Base-by-base conservation (phyloP, 2,329 filamentous ascomycete genomes). In the Phaeosphaeria sp. region DNA sequence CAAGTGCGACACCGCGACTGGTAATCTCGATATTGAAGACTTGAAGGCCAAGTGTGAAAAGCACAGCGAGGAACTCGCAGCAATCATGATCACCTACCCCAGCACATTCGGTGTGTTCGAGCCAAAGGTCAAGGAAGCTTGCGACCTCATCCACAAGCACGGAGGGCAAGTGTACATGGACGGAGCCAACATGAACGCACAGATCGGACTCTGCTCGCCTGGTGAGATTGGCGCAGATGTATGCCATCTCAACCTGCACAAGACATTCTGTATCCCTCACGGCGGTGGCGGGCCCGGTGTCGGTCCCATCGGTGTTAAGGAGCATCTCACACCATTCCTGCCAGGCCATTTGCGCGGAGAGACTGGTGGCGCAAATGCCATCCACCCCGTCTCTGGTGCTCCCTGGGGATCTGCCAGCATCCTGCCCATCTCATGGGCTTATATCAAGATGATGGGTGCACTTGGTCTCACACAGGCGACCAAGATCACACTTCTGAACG, bases 141-240 rank as follows among this genome's bases (percentile, higher is more conserved):
- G 93, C 78, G 82, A 92, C 54, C 82, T 96, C 27, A 92, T 98
- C 18, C 94, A 98, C 80, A 79, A 90, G 63, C 83, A 96, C 73
- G 94, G 94, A 51, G 94, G 94, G 9, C 92, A 96, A 74, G 94
- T 98, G 17, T 98, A 97, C 83, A 97, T 98, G 94, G 94, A 98
- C 75, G 94, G 94, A 48, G 94, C 94, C 65, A 98, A 98, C 82
- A 95, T 97, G 92, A 98, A 97, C 74, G 94, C 94, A 18, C 94
- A 98, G 79, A 97, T 98, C 63, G 94, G 94, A 13, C 86, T 98
- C 11, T 97, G 92, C 82, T 96, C 92, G 0, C 94, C 94, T 1
- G 94, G 94, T 40, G 93, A 96, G 77, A 96, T 98, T 66, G 94
- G 94, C 20, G 94, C 94, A 27, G 94, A 98, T 75, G 93, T 97